Evolutionary conservation across 1,284 basidiomycete species (phyloP).

Genomic region (Trichosporon sp.): DNA sequence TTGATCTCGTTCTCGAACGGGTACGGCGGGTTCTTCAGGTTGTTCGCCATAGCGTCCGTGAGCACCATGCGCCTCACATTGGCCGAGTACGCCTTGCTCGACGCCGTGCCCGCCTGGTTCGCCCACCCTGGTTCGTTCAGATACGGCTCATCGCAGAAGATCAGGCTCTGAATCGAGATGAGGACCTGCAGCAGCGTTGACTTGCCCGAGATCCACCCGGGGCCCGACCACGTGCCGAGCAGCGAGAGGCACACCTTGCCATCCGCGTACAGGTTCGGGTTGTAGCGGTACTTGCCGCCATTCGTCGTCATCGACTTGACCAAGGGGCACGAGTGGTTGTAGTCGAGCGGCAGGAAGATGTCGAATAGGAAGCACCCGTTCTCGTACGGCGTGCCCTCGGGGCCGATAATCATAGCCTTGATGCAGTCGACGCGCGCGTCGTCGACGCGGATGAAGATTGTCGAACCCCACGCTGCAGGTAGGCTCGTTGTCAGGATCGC

Average conservation of each 20-base stretch:
- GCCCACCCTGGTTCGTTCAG: constrained; percentile 87
- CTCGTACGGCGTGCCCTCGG: constrained; percentile 82
- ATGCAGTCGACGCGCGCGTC: constrained; percentile 80
- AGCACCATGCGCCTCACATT: constrained; percentile 86
- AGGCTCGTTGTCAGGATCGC: constrained; percentile 83
- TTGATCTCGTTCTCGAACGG: constrained; percentile 68
- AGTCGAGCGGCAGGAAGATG: constrained; percentile 66
- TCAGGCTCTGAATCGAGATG: constrained; percentile 91
- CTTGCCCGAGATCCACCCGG: constrained; percentile 80
- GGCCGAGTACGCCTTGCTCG: constrained; percentile 54
- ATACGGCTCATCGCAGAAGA: constrained; percentile 81
- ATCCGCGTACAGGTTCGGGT: constrained; percentile 78
- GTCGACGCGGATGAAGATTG: constrained; percentile 64
- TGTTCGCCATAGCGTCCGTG: constrained; percentile 67
- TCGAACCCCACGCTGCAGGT: constrained; percentile 83
- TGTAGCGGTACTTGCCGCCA: constrained; percentile 81
- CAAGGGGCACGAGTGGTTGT: constrained; percentile 52
- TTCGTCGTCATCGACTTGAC: constrained; percentile 85
- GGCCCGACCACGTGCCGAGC: constrained; percentile 83
- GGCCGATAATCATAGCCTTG: constrained; percentile 80
- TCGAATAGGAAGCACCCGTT: constrained; percentile 63
- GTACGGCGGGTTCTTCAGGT: constrained; percentile 66
- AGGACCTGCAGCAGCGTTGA: constrained; percentile 73
- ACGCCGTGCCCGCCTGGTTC: constrained; percentile 58
- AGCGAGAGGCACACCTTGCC: constrained; percentile 81